Percentiles rank a stretch among this genome's conserved stretches.
These are phyloP conservation scores for Blastomyces percursus DNA, from an alignment of 2,329 filamentous ascomycete species.

Conservation along the genomic window DNA sequence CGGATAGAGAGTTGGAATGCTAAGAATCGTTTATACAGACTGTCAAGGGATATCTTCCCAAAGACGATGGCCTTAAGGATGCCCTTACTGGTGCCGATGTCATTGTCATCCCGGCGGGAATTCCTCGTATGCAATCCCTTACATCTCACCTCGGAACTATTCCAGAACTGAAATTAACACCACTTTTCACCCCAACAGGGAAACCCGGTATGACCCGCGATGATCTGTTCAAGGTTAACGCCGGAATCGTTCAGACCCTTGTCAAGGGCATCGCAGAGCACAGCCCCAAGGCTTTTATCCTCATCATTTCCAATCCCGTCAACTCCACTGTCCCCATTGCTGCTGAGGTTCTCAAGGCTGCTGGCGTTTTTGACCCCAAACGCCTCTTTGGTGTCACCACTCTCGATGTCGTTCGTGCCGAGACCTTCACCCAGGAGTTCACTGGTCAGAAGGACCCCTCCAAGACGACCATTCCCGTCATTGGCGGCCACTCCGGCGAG, in stretches of 20 bases:
- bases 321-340: conserved; percentile 98
- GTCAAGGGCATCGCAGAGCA: conserved; percentile 79
- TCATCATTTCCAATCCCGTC: conserved; percentile 98
- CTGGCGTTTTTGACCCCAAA: conserved; percentile 87
- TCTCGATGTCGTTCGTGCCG: conserved; percentile 92
- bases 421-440: conserved; percentile 88
- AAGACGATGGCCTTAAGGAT: conserved; percentile 70
- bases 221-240: conserved; percentile 99
- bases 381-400: conserved; percentile 98
- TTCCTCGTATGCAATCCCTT: conserved; percentile 63
- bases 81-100: conserved; percentile 91
- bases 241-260: conserved; percentile 89
- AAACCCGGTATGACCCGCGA: conserved; percentile 99
- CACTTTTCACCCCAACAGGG: conserved; percentile 45
- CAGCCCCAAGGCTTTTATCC: conserved; percentile 83
- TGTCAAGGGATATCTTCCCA: conserved; percentile 78
- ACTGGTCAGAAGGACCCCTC: conserved; percentile 70
- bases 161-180: conserved; percentile 17
- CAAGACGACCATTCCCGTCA: conserved; percentile 76
- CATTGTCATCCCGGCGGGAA: conserved; percentile 93
- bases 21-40: conserved; percentile 44
- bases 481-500: conserved; percentile 95
- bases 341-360: conserved; percentile 89
- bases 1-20: neutral
- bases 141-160: neutral